Base-by-base conservation (phyloP, 2,329 filamentous ascomycete genomes). In the Fusarium verticillioides region DNA sequence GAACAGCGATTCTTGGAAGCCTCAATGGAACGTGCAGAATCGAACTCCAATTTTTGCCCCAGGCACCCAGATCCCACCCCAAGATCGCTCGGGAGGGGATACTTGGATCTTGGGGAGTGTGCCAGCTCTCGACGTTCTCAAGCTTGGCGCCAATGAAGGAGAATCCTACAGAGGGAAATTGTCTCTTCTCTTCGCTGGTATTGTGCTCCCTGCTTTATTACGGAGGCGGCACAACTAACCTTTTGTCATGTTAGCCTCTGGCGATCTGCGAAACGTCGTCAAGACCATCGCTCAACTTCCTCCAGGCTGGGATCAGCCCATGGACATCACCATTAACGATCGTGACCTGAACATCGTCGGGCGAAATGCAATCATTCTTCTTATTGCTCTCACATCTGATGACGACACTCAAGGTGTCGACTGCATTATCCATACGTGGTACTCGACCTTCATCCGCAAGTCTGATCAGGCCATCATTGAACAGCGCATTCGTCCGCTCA, bases 401-500 rank as follows among this genome's bases (percentile, higher is more conserved):
- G 13, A n/a, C 13, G 9, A 42, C 0, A 9, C 13, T 1, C 2
- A 42, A 23, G 21, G 13, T 2, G 0, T 10, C 21, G 40, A 42
- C 21, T 42, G 40, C 40, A 42, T 42, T 9, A 16, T 42, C 1
- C 40, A 42, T 23, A 16, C 1, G 0, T 42, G 40, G 40, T 42
- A 42, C 9, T 42, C 40, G 7, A 23, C 13, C 9, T 16, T 16
- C 3, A 42, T 42, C 40, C 40, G 40, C 13, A 16, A 42, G 13
- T 42, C 40, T 3, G 21, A 42, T 9, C 21, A 5, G 0, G 40
- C 8, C 1, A 2, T 23, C 13, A 21, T 42, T 4, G 13, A 42
- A 3, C 13, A 42, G 40, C 40, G 40, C 3, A 23, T 42, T 3
- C n/a, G 21, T 4, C 40, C 40, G 6, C 13, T 23, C 5, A 23